phyloP scores from a whole-genome alignment of 106 monocot species.

The Vanilla planifolia region DNA sequence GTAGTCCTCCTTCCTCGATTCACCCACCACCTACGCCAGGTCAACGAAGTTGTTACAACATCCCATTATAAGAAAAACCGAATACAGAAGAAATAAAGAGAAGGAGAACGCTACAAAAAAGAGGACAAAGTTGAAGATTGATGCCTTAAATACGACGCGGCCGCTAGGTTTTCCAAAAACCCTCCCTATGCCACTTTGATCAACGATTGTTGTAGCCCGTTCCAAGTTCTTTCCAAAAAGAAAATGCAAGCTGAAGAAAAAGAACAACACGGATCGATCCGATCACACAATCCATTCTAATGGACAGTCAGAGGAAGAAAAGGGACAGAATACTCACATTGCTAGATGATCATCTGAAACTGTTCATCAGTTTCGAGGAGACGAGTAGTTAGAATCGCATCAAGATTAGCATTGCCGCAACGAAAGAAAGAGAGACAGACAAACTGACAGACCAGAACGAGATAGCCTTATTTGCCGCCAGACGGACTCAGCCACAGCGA shows the following conservation, averaged over 20 bases:
- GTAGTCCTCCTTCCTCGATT: conserved; percentile 92
- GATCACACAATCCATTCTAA: background rate
- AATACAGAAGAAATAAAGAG: background rate
- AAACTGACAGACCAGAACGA: conserved; percentile 18
- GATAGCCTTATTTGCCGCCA: conserved; percentile 50
- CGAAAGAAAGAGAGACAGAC: conserved; percentile 4
- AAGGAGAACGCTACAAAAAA: background rate
- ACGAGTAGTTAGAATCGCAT: background rate
- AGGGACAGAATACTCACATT: conserved; percentile 17
- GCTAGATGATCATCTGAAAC: conserved; percentile 56
- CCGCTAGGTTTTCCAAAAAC: conserved; percentile 47
- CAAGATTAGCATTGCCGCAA: background rate
- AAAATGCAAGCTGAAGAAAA: conserved; percentile 44
- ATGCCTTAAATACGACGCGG: conserved; percentile 52
- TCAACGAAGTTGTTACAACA: too few relatives aligned
- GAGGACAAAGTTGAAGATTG: background rate
- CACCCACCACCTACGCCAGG: conserved; percentile 59
- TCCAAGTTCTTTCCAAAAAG: conserved; percentile 71
- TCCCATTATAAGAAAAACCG: background rate
- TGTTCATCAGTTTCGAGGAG: background rate
- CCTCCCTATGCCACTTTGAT: conserved; percentile 48
- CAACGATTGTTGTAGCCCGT: conserved; percentile 56
- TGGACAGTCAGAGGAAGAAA: background rate
- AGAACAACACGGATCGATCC: background rate
- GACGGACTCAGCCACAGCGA: conserved; percentile 26